Conservation (phyloP, 345 rosid species). For the Salix dunnii region DNA sequence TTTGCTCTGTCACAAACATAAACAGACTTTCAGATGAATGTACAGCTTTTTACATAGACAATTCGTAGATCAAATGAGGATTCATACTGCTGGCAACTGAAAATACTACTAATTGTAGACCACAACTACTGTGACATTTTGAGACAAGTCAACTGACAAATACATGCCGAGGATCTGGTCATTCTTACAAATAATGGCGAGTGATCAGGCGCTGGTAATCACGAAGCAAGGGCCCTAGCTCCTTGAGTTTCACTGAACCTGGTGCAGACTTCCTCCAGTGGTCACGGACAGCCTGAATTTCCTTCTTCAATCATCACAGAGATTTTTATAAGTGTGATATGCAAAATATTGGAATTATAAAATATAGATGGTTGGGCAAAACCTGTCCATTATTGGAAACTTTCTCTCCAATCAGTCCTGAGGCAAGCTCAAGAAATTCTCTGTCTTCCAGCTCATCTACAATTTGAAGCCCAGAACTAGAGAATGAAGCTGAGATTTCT, state of each 20-base stretch:
- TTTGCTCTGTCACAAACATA: conserved; percentile 43
- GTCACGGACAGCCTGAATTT: conserved; percentile 60
- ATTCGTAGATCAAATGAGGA: neutral
- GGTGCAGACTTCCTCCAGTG: conserved; percentile 71
- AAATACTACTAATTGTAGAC: neutral
- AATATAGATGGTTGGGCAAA: conserved; percentile 24
- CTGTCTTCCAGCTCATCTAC: conserved; percentile 65
- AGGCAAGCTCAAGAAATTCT: conserved; percentile 71
- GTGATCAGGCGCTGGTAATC: conserved; percentile 79
- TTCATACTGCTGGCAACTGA: neutral
- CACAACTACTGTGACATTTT: neutral
- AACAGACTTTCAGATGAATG: neutral
- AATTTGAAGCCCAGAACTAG: conserved; percentile 41
- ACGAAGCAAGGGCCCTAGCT: conserved; percentile 78
- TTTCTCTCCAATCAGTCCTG: conserved; percentile 43
- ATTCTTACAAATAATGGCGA: conserved; percentile 53
- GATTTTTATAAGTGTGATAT: conserved; percentile 17
- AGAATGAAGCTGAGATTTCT: conserved; percentile 49
- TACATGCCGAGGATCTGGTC: neutral
- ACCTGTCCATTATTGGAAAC: conserved; percentile 43
- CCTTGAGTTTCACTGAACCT: conserved; percentile 53
- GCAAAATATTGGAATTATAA: conserved; percentile 11
- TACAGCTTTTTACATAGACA: neutral
- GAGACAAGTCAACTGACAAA: neutral
- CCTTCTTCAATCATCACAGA: conserved; percentile 35